Conservation (phyloP, 2,329 filamentous ascomycete genomes). For the Diaporthe ampelina region DNA sequence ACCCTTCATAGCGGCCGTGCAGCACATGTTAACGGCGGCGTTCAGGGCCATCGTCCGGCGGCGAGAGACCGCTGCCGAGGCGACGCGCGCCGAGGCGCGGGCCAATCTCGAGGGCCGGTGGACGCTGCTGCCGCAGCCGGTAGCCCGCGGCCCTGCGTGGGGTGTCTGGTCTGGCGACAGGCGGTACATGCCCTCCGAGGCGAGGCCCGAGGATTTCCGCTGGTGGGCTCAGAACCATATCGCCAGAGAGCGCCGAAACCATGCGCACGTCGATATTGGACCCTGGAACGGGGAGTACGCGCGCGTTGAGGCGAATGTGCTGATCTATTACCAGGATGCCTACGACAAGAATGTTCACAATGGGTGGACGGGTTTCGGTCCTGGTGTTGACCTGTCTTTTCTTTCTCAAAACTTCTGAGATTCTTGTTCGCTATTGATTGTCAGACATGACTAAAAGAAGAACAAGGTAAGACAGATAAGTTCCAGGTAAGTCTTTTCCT, state of each 20-base stretch:
- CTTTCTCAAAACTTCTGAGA: neutral
- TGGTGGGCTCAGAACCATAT: neutral
- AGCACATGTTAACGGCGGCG: neutral
- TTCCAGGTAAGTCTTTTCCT: neutral
- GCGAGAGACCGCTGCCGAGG: neutral
- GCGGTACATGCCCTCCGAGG: neutral
- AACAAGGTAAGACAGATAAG: neutral
- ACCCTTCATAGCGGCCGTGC: neutral
- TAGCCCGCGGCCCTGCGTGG: neutral
- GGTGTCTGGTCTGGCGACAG: neutral
- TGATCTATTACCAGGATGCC: conserved; percentile 22
- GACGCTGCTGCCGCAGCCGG: neutral
- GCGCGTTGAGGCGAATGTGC: neutral
- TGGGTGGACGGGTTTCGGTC: conserved; percentile 5
- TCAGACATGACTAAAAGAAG: neutral
- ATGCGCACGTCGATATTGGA: neutral
- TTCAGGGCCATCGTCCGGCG: neutral
- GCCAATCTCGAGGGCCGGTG: neutral
- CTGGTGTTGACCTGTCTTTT: neutral
- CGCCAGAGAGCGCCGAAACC: neutral
- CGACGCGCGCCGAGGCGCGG: neutral
- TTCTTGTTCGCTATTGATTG: neutral
- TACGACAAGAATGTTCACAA: conserved; percentile 17
- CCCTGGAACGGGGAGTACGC: neutral
- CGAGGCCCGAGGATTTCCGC: too few relatives aligned